These are phyloP conservation scores for Berberis vulgaris DNA, from an alignment of 164 flowering plant genomes.

Conservation along the genomic window DNA sequence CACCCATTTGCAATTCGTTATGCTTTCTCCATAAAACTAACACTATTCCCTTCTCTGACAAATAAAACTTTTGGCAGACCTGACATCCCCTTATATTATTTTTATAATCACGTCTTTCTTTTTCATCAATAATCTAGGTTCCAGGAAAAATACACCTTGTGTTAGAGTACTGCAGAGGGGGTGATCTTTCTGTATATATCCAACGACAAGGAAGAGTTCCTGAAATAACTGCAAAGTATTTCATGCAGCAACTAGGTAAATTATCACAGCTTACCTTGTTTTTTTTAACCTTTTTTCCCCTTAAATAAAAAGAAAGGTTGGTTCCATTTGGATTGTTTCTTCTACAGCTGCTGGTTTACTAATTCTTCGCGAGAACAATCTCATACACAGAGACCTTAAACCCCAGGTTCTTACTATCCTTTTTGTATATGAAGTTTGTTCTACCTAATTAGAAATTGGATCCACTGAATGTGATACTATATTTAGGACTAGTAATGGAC, in stretches of 20 bases:
- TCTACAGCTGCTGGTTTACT: slow-evolving; percentile 73
- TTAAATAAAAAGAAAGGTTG: no score
- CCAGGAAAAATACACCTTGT: slow-evolving; percentile 86
- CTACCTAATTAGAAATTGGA: not conserved
- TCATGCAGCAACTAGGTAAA: slow-evolving; percentile 90
- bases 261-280: not conserved
- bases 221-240: slow-evolving; percentile 79
- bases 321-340: slow-evolving; percentile 3
- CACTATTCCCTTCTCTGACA: no score
- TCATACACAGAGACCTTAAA: slow-evolving; percentile 88
- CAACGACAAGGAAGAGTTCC: slow-evolving; percentile 72
- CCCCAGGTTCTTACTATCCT: slow-evolving; percentile 68
- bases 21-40: no score
- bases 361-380: slow-evolving; percentile 82
- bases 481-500: no score
- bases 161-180: slow-evolving; percentile 92
- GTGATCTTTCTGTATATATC: slow-evolving; percentile 83
- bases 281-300: not conserved
- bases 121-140: slow-evolving; percentile 28
- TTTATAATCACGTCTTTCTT: not conserved
- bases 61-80: no score
- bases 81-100: not conserved
- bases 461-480: no score
- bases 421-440: not conserved
- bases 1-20: no score